Conservation (phyloP, 129 eudicot genomes). For the Flaveria ramosissima region DNA sequence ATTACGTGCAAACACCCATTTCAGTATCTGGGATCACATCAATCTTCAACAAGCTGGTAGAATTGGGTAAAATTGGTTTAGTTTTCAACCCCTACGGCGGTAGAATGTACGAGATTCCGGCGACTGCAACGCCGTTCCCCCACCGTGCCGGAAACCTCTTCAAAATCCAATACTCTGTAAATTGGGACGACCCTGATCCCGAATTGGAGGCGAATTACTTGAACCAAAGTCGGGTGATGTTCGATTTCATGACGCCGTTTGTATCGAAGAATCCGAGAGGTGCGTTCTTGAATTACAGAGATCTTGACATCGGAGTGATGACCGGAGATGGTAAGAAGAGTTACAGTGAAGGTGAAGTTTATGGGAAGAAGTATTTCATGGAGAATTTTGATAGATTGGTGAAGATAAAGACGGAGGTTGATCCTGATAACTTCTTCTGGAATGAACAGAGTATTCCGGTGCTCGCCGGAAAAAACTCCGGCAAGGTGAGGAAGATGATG, state of each 20-base stretch:
- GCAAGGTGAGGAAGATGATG: constrained; percentile 41
- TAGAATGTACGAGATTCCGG: constrained; percentile 43
- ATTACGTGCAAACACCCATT: constrained; percentile 41
- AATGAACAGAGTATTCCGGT: constrained; percentile 53
- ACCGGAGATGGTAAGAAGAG: constrained; percentile 29
- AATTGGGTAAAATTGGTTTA: constrained; percentile 28
- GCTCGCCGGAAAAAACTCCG: constrained; percentile 19
- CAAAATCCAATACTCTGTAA: constrained; percentile 48
- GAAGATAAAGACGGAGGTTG: constrained; percentile 50
- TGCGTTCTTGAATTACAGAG: constrained; percentile 55
- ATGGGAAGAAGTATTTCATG: constrained; percentile 50
- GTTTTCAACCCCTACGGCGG: constrained; percentile 60
- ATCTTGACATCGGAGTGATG: constrained; percentile 53
- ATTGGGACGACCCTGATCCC: constrained; percentile 43
- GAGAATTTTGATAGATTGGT: constrained; percentile 52
- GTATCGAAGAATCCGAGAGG: constrained; percentile 52
- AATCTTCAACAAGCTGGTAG: constrained; percentile 31
- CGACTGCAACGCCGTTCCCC: constrained; percentile 45
- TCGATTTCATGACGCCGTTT: constrained; percentile 51
- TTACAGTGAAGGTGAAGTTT: constrained; percentile 44
- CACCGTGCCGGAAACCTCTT: constrained; percentile 51
- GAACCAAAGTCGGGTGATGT: constrained; percentile 38
- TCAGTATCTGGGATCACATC: constrained; percentile 36
- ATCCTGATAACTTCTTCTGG: constrained; percentile 50
- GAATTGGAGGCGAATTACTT: constrained; percentile 27